Evolutionary conservation across 108 stramenopile genomes (phyloP).

Genomic region (Conticribra weissflogii): DNA sequence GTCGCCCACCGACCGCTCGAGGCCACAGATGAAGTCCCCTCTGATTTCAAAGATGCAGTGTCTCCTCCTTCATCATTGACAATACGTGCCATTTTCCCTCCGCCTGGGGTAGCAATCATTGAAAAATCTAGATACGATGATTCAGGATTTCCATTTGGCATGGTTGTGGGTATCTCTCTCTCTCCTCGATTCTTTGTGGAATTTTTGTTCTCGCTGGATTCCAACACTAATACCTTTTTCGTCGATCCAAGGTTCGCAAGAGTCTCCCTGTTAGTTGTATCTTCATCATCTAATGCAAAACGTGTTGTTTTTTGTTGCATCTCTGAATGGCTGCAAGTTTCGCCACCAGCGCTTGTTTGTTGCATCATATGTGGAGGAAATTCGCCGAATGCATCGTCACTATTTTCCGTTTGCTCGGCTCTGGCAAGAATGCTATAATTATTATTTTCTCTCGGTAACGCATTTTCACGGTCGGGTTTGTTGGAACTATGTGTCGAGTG

Average conservation of each 20-base stretch:
- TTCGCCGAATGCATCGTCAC: conserved; percentile 22
- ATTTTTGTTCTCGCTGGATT: conserved; percentile 3
- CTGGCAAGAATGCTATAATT: too few relatives aligned
- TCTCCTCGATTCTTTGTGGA: neutral
- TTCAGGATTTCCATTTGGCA: conserved; percentile 10
- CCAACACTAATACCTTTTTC: conserved; percentile 30
- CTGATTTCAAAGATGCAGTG: neutral
- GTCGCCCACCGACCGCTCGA: conserved; percentile 22
- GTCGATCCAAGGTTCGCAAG: conserved; percentile 2
- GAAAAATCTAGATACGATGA: conserved; percentile 35
- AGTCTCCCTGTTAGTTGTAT: neutral
- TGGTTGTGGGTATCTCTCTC: neutral
- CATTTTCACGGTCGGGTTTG: too few relatives aligned
- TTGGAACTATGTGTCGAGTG: too few relatives aligned
- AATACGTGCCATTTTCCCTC: conserved; percentile 9
- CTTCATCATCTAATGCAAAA: conserved; percentile 30
- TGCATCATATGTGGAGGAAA: conserved; percentile 35
- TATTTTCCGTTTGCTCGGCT: neutral
- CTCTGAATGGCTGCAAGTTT: conserved; percentile 8
- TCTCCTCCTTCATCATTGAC: conserved; percentile 4
- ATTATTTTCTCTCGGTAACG: too few relatives aligned
- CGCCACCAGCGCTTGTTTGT: conserved; percentile 1
- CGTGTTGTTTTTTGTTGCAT: conserved; percentile 25
- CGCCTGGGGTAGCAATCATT: conserved; percentile 49
- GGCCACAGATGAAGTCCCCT: neutral